These are phyloP conservation scores for Candida silvatica DNA, from an alignment of 805 yeast genomes.

Conservation along the genomic window DNA sequence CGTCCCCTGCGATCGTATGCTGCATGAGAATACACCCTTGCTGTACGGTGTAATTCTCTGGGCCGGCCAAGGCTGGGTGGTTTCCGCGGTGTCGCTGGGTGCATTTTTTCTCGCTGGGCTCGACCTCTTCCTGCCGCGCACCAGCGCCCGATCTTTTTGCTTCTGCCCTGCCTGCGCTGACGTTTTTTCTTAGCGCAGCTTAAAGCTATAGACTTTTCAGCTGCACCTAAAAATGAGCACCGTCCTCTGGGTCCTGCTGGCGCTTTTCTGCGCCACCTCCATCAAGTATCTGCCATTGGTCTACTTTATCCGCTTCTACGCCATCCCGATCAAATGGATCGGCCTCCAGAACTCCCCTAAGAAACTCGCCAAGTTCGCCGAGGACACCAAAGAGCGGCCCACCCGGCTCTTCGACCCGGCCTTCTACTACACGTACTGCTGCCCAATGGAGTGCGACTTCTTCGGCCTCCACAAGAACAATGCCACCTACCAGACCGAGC, in stretches of 20 bases:
- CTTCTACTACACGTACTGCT: slow-evolving; percentile 28
- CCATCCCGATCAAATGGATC: slow-evolving; percentile 32
- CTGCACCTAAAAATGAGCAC: too few relatives aligned
- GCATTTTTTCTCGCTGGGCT: too few relatives aligned
- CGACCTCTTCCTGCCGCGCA: too few relatives aligned
- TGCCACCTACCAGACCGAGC: slow-evolving; percentile 73
- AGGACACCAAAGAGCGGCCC: neutral
- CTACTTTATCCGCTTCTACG: slow-evolving; percentile 56
- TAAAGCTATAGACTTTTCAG: too few relatives aligned
- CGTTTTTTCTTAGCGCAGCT: too few relatives aligned
- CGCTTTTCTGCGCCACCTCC: slow-evolving; percentile 22
- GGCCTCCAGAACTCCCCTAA: slow-evolving; percentile 26
- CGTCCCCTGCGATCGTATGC: too few relatives aligned
- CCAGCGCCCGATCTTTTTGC: too few relatives aligned
- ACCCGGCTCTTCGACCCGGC: slow-evolving; percentile 6
- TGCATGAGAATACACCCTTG: too few relatives aligned
- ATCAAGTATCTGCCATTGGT: slow-evolving; percentile 64
- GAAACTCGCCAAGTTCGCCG: neutral
- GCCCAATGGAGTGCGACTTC: slow-evolving; percentile 77
- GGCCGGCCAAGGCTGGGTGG: too few relatives aligned
- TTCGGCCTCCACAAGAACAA: slow-evolving; percentile 77
- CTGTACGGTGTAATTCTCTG: too few relatives aligned
- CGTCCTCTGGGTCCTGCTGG: neutral
- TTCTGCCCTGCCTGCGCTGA: too few relatives aligned
- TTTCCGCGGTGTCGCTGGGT: too few relatives aligned